Base-by-base conservation (phyloP, 805 yeast species). In the Candida boidinii region DNA sequence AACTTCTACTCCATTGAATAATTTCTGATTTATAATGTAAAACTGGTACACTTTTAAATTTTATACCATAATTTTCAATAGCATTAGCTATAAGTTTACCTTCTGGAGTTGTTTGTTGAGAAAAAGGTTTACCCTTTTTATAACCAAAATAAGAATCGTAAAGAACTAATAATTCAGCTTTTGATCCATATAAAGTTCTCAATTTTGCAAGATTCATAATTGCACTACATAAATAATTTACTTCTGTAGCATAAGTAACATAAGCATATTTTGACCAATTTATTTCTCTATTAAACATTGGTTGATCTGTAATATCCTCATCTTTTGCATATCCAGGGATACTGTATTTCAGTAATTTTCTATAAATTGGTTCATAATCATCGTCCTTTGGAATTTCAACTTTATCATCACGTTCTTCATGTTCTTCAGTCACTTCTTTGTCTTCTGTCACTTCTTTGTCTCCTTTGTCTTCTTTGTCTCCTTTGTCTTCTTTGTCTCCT, bases 201-300 rank as follows among this genome's bases (percentile, higher is more conserved):
- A 78, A 45, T 18, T 54, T 56, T 3, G 57, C 48, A 26, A 70
- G 61, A 39, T 73, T 68, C 44, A 74, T 56, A 26, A 76, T 42
- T 3, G 77, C 69, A 29, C 71, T 62, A 39, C 76, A 68, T 33
- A 76, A 49, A 41, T 76, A 73, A 16, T 61, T 56, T 8, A 57
- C 42, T 34, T 66, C 59, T 0, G 84, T 73, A 4, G 79, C 81
- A 49, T 77, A 77, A 32, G 72, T 72, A 5, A 76, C 72, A 46
- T 78, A 78, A 0, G 81, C 83, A 26, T 51, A 58, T 34, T 58
- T 55, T 1, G 50, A 26, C 75, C 75, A 68, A 23, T 64, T 54
- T 3, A 66, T 53, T 0, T 33, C 28, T 10, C n/a, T n/a, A n/a
- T n/a, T n/a, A n/a, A n/a, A n/a, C n/a, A n/a, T n/a, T n/a, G n/a